phyloP scores from a whole-genome alignment of 768 basidiomycete species.

The Daedaleopsis sinensis region DNA sequence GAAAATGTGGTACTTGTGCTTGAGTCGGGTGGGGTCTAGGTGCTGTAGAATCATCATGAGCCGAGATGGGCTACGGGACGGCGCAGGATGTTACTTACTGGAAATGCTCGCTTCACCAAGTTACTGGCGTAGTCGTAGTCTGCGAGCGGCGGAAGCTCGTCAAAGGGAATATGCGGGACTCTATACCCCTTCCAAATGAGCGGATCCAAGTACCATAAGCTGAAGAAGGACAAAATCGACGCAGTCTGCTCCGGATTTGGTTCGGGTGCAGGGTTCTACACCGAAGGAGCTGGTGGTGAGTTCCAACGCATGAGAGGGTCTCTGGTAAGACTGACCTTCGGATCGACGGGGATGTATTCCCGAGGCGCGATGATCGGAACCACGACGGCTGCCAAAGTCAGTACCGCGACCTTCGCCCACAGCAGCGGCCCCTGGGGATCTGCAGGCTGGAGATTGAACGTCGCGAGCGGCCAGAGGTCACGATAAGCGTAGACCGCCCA shows the following conservation, averaged over 20 bases:
- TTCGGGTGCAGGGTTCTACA: conserved; percentile 28
- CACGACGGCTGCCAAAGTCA: conserved; percentile 46
- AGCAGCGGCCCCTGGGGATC: conserved; percentile 52
- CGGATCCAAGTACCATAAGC: conserved; percentile 59
- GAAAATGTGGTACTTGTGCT: conserved; percentile 27
- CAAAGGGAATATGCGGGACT: conserved; percentile 45
- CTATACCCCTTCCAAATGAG: conserved; percentile 47
- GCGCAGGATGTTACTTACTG: conserved; percentile 18
- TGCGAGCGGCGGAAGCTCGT: conserved; percentile 49
- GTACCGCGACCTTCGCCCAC: conserved; percentile 55
- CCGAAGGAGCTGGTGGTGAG: no score
- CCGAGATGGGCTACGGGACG: no score
- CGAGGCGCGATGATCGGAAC: conserved; percentile 61
- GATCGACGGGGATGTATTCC: conserved; percentile 60
- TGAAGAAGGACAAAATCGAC: conserved; percentile 35
- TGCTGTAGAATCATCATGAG: conserved; percentile 23
- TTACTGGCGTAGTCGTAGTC: conserved; percentile 46
- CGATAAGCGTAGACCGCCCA: conserved; percentile 57
- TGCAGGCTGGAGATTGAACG: conserved; percentile 50
- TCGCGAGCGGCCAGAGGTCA: conserved; percentile 60
- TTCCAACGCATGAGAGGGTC: not conserved
- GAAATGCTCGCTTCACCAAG: conserved; percentile 37
- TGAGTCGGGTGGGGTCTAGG: conserved; percentile 31
- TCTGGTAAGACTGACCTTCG: conserved; percentile 37
- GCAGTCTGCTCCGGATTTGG: conserved; percentile 36